A percentile compares a stretch with the other conserved stretches of the same genome.
phyloP scores from a whole-genome alignment of 1,284 basidiomycete genomes.

The Ceratobasidium sp. region DNA sequence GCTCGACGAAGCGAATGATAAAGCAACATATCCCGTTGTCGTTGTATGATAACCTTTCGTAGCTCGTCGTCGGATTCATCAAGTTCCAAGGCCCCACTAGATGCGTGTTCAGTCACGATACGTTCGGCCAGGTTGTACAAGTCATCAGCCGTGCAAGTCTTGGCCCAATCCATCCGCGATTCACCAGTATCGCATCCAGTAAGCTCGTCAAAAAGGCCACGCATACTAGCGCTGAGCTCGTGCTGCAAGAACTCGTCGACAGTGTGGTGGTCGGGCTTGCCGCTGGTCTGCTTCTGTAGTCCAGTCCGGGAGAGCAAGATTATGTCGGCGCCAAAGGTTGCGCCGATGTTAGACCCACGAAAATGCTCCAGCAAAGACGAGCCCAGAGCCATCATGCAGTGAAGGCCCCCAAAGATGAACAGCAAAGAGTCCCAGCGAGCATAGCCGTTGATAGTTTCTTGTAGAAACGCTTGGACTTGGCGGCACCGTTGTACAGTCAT shows the following conservation, averaged over 20 bases:
- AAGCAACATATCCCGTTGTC: background rate
- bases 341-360: too few species aligned
- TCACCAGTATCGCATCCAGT: too few species aligned
- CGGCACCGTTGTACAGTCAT: too few species aligned
- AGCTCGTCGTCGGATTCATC: slow-evolving; percentile 7
- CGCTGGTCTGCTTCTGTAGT: background rate
- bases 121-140: background rate
- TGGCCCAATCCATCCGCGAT: too few species aligned
- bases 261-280: background rate
- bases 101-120: background rate
- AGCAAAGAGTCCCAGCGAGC: too few species aligned
- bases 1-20: slow-evolving; percentile 7
- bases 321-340: background rate
- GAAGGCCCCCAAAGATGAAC: too few species aligned
- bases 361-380: too few species aligned
- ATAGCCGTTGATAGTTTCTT: too few species aligned
- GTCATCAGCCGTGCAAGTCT: too few species aligned
- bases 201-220: too few species aligned
- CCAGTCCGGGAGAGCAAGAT: slow-evolving; percentile 6
- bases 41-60: background rate
- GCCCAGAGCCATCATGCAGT: too few species aligned
- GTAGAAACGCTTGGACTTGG: too few species aligned
- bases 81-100: background rate
- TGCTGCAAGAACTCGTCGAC: slow-evolving; percentile 3
- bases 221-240: background rate